phyloP scores from a whole-genome alignment of 768 basidiomycete species.

The Artomyces pyxidatus region DNA sequence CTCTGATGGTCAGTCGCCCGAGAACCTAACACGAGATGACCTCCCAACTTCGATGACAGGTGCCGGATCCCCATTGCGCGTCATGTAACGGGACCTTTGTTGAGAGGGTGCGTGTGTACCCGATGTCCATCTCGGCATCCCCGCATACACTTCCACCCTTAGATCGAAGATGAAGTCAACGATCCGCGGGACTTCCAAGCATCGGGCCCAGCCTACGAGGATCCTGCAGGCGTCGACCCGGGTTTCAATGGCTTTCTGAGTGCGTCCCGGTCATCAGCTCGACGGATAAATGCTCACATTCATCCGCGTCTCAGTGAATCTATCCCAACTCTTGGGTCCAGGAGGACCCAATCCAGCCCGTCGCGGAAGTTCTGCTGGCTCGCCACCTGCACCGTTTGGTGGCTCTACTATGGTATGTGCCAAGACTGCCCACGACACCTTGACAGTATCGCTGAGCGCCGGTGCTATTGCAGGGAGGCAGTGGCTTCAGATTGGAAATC shows the following conservation, averaged over 20 bases:
- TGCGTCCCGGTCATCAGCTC: constrained; percentile 21
- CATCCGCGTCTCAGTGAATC: not conserved
- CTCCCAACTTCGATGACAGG: constrained; percentile 29
- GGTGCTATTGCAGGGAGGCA: constrained; percentile 14
- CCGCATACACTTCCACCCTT: not conserved
- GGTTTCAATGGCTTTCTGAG: constrained; percentile 43
- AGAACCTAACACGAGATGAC: constrained; percentile 6
- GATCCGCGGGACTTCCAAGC: constrained; percentile 65
- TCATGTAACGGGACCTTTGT: constrained; percentile 79
- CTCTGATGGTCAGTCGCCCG: constrained; percentile 55
- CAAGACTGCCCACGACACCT: too few relatives aligned
- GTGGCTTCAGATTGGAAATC: constrained; percentile 30
- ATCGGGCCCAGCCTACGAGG: constrained; percentile 23
- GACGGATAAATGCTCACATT: too few relatives aligned
- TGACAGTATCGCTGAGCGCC: constrained; percentile 9
- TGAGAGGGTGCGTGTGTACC: constrained; percentile 47
- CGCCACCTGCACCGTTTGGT: too few relatives aligned
- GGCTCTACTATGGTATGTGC: too few relatives aligned
- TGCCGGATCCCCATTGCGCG: constrained; percentile 76
- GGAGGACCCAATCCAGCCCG: not conserved
- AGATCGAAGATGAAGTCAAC: constrained; percentile 71
- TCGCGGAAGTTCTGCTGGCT: too few relatives aligned
- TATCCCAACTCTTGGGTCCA: constrained; percentile 1
- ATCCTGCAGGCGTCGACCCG: constrained; percentile 18
- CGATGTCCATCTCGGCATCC: not conserved